phyloP scores from a whole-genome alignment of 23 red algal species.

The Gracilaria caudata region DNA sequence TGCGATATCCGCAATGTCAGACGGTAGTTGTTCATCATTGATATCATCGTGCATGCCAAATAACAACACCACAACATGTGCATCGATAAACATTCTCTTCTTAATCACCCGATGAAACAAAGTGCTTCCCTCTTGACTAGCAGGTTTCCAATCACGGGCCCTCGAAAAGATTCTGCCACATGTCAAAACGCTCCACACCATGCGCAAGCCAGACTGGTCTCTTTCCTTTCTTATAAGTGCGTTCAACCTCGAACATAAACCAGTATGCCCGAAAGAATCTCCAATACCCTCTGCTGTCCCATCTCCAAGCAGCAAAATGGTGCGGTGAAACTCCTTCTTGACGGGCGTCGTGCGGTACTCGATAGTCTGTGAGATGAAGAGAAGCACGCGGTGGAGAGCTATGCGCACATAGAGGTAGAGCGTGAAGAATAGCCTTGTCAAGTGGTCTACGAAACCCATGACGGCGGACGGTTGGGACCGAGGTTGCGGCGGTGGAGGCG shows the following conservation, averaged over 20 bases:
- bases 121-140: neutral
- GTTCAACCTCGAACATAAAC: constrained; percentile 22
- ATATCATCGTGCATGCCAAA: constrained; percentile 55
- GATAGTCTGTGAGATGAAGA: constrained; percentile 55
- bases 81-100: constrained; percentile 26
- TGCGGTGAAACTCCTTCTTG: constrained; percentile 3
- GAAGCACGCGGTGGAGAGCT: constrained; percentile 8
- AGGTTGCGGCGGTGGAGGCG: too few species aligned
- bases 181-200: constrained; percentile 45
- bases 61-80: constrained; percentile 35
- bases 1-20: constrained; percentile 14
- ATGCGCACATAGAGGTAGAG: constrained; percentile 42
- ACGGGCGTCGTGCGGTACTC: constrained; percentile 54
- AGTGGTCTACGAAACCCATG: neutral
- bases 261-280: constrained; percentile 19
- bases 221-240: neutral
- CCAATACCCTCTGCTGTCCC: constrained; percentile 41
- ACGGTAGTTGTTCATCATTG: neutral
- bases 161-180: constrained; percentile 18
- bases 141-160: constrained; percentile 24
- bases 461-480: neutral
- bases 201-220: neutral
- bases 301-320: constrained; percentile 44
- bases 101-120: constrained; percentile 19
- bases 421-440: neutral